Base-by-base conservation (phyloP, 2,329 filamentous ascomycete genomes). In the Apiospora koreana region DNA sequence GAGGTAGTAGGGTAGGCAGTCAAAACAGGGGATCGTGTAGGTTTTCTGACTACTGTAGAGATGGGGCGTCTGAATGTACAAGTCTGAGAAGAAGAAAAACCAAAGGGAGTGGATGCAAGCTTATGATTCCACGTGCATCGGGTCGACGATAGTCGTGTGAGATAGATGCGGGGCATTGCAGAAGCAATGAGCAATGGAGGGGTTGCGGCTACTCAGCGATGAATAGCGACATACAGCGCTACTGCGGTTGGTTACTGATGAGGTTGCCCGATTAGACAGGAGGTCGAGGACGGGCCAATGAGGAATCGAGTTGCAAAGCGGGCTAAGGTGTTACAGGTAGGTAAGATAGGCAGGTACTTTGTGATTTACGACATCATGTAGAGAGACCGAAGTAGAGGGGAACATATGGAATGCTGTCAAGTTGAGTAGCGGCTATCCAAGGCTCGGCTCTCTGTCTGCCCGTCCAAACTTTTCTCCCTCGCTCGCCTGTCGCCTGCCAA, bases 141-240 rank as follows among this genome's bases (percentile, higher is more conserved):
- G 41, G 28, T 38, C 23, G 42, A 62, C 21, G 42, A 65, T 38
- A 66, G 69, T 71, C 70, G 73, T 69, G 71, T 71, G 70, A 75
- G 70, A 41, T 72, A 71, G 68, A 71, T 75, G 74, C 74, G 74
- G 74, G 74, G 74, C 74, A 74, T 75, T 72, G 42, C 25, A 46
- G 45, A 46, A 35, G 65, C 65, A 25, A 46, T 62, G 31, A 35
- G 65, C 65, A 25, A 46, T 62, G 31, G 54, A 62, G 54, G 54
- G 54, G 54, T 23, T 14, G 54, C 54, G 41, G 41, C 41, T 43
- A 2, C 41, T 16, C 4, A 8, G 35, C 35, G 35, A 35, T 3
- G 35, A 35, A n/a, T n/a, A n/a, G n/a, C n/a, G n/a, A n/a, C n/a
- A n/a, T 54, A 18, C 48, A 31, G 48, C 48, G 25, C 48, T 54